Conservation (phyloP, 2,329 filamentous ascomycete genomes). For the Zarea fungicola region DNA sequence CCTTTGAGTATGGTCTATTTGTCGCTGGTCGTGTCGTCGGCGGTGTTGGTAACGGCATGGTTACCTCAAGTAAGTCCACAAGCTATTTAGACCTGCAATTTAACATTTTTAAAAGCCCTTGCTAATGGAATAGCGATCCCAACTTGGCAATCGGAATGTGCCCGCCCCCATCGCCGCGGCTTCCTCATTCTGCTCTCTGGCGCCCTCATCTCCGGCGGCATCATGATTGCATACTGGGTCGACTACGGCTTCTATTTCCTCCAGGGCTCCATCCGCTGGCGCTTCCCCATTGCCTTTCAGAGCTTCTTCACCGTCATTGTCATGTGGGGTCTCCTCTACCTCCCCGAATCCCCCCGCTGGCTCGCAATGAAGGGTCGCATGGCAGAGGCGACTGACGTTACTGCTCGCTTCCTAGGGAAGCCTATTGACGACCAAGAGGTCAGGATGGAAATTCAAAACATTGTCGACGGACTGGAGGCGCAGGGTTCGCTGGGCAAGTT, state of each 20-base stretch:
- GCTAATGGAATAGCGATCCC: slow-evolving; percentile 20
- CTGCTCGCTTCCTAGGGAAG: slow-evolving; percentile 21
- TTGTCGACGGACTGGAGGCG: slow-evolving; percentile 28
- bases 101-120: background rate
- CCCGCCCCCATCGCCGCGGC: slow-evolving; percentile 22
- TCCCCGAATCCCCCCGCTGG: slow-evolving; percentile 42
- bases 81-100: too few relatives aligned
- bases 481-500: slow-evolving; percentile 26
- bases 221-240: slow-evolving; percentile 29
- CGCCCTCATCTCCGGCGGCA: slow-evolving; percentile 24
- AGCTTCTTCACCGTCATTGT: slow-evolving; percentile 35
- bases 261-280: slow-evolving; percentile 26
- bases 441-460: slow-evolving; percentile 36
- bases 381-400: slow-evolving; percentile 22
- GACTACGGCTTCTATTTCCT: slow-evolving; percentile 28
- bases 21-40: slow-evolving; percentile 22
- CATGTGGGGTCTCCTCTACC: slow-evolving; percentile 49
- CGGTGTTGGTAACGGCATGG: slow-evolving; percentile 25
- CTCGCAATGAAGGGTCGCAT: slow-evolving; percentile 35
- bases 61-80: slow-evolving; percentile 22
- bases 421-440: slow-evolving; percentile 22
- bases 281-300: slow-evolving; percentile 28
- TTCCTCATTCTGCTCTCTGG: slow-evolving; percentile 25
- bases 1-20: slow-evolving; percentile 23
- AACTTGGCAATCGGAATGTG: slow-evolving; percentile 26